These are phyloP conservation scores for Trematosphaeria pertusa DNA, from an alignment of 2,329 filamentous ascomycete genomes.

Conservation along the genomic window DNA sequence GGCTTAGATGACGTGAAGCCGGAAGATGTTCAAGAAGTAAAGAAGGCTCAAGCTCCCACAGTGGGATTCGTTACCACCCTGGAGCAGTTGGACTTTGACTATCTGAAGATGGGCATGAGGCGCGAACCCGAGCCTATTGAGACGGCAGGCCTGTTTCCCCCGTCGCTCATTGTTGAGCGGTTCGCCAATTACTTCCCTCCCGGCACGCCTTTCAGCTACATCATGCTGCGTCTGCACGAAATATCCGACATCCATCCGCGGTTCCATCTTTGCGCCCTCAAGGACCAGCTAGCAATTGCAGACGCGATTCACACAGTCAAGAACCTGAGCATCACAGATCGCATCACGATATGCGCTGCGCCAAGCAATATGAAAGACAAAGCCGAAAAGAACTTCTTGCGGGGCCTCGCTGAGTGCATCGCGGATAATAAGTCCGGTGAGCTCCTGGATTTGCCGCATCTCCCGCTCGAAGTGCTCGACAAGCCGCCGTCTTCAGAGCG, in stretches of 20 bases:
- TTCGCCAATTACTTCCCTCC: constrained; percentile 85
- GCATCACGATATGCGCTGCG: constrained; percentile 75
- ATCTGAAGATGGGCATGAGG: constrained; percentile 69
- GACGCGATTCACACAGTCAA: constrained; percentile 76
- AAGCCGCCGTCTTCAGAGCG: constrained; percentile 51
- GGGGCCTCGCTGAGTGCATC: constrained; percentile 72
- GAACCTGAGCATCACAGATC: constrained; percentile 73
- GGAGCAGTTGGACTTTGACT: constrained; percentile 70
- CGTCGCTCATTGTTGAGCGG: constrained; percentile 71
- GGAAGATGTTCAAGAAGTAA: constrained; percentile 6
- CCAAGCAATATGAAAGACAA: constrained; percentile 67
- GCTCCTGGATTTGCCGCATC: constrained; percentile 72
- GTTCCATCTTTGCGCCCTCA: constrained; percentile 74
- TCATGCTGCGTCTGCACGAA: constrained; percentile 77
- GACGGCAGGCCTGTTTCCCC: constrained; percentile 77
- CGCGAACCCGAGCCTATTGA: constrained; percentile 70
- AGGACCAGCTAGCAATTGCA: constrained; percentile 69
- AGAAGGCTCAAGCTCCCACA: constrained; percentile 22
- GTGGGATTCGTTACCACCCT: constrained; percentile 82
- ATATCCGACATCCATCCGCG: constrained; percentile 67
- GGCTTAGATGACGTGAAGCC: constrained; percentile 26
- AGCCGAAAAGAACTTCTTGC: constrained; percentile 58
- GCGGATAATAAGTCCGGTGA: constrained; percentile 70
- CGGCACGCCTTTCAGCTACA: constrained; percentile 80
- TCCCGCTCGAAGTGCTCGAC: constrained; percentile 79